Base-by-base conservation (phyloP, 495 filamentous ascomycete genomes). In the Penicillium salamii region DNA sequence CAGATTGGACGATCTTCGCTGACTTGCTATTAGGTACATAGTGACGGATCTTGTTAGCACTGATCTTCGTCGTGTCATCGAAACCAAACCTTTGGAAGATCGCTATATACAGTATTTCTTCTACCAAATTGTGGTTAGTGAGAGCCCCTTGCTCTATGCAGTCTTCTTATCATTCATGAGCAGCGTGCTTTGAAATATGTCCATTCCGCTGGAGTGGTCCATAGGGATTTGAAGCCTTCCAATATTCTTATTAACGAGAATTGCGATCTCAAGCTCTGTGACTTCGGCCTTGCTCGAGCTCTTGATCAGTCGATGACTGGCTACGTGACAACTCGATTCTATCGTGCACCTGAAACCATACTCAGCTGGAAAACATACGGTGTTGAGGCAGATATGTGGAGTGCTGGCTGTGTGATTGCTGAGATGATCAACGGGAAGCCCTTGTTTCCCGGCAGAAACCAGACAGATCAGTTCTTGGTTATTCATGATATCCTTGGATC, bases 291-390 rank as follows among this genome's bases (percentile, higher is more conserved):
- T 40, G 90, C 90, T 23, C 85, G 90, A 63, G 90, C 92, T 60
- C 90, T 93, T 63, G 90, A 95, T 58, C 89, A 90, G 20, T 90
- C 93, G 67, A 95, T 95, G 90, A 95, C 90, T 20, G 89, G 88
- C 63, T 92, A 93, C 38, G 24, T 35, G 37, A 92, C 89, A 23
- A 95, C 88, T 47, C 78, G 90, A 75, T 95, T 93, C 75, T 95
- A 95, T 71, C 80, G 87, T 37, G 89, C 90, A 3, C 89, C 91
- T 3, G 91, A 96, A 70, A 95, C 95, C 65, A 96, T 96, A 90
- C 87, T 96, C 57, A 95, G 89, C 17, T 95, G 91, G 90, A 90
- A 95, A 68, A 91, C 92, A 68, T 96, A 96, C 71, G 88, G 92
- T 57, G 86, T 92, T 29, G 88, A 95, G 73, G 90, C 96, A 20